These are phyloP conservation scores for Heteromeles arbutifolia DNA, from an alignment of 306 rosid genomes.

Conservation along the genomic window DNA sequence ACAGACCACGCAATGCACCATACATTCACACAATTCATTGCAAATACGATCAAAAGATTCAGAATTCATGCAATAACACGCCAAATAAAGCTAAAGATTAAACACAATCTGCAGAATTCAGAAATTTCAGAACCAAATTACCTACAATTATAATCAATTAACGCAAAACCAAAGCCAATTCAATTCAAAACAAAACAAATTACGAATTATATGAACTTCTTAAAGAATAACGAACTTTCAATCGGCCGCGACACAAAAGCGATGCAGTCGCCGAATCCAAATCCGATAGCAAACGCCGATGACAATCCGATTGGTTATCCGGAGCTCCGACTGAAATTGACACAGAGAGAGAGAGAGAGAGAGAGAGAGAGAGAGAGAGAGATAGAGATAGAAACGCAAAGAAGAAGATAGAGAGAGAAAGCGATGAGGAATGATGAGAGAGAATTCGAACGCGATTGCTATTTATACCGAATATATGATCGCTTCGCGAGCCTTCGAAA, in stretches of 20 bases:
- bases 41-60: not conserved
- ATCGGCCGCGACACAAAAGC: slow-evolving; percentile 20
- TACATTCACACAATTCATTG: not conserved
- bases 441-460: not conserved
- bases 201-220: slow-evolving; percentile 10
- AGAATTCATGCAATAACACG: not conserved
- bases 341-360: no score
- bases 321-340: slow-evolving; percentile 17
- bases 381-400: not conserved
- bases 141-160: slow-evolving; percentile 15
- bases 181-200: not conserved
- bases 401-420: not conserved
- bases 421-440: no score
- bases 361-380: not conserved
- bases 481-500: slow-evolving; percentile 38
- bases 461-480: slow-evolving; percentile 15
- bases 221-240: slow-evolving; percentile 38
- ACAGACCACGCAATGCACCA: not conserved
- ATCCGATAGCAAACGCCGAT: not conserved
- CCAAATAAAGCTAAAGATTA: not conserved
- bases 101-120: not conserved
- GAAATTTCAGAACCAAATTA: slow-evolving; percentile 1
- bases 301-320: not conserved
- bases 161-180: not conserved
- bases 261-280: slow-evolving; percentile 1